phyloP scores from a whole-genome alignment of 2,329 filamentous ascomycete genomes.

The Fusarium palustre region DNA sequence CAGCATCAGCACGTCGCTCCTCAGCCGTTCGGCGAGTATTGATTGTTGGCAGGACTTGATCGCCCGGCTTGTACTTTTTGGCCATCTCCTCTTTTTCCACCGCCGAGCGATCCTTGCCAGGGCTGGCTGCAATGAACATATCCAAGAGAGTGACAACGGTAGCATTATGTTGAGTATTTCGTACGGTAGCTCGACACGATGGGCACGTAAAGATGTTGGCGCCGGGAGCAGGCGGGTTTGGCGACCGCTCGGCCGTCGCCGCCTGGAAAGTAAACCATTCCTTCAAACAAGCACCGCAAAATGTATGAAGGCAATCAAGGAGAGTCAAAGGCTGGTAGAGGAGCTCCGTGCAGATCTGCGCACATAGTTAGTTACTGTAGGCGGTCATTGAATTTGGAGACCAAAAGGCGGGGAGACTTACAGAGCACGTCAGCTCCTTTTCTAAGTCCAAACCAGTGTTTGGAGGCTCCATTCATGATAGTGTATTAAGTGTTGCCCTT shows the following conservation, averaged over 20 bases:
- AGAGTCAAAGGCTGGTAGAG: slow-evolving; percentile 91
- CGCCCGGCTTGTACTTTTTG: slow-evolving; percentile 81
- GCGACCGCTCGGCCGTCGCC: slow-evolving; percentile 64
- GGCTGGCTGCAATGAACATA: slow-evolving; percentile 85
- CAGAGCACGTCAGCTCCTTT: slow-evolving; percentile 94
- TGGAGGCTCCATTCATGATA: slow-evolving; percentile 63
- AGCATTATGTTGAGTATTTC: slow-evolving; percentile 90
- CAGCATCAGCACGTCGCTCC: slow-evolving; percentile 68
- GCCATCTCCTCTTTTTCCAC: slow-evolving; percentile 82
- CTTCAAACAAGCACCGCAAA: slow-evolving; percentile 93
- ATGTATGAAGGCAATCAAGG: slow-evolving; percentile 94
- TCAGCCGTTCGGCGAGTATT: slow-evolving; percentile 62
- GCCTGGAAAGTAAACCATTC: slow-evolving; percentile 94
- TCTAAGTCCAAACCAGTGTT: slow-evolving; percentile 77
- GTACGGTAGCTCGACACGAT: slow-evolving; percentile 87
- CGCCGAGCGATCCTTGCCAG: slow-evolving; percentile 75
- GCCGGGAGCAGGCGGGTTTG: slow-evolving; percentile 61
- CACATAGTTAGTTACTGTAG: slow-evolving; percentile 31
- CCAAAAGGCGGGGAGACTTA: slow-evolving; percentile 56
- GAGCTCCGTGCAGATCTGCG: slow-evolving; percentile 94
- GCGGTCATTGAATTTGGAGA: slow-evolving; percentile 14
- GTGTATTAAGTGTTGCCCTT: slow-evolving; percentile 29
- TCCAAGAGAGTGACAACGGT: slow-evolving; percentile 90
- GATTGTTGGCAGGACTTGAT: slow-evolving; percentile 78
- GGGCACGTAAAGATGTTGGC: slow-evolving; percentile 83